Evolutionary conservation across 169 alveolate species (phyloP), one percentile per base, ranked within the genome.

Genomic region (Plasmodium malariae): DNA sequence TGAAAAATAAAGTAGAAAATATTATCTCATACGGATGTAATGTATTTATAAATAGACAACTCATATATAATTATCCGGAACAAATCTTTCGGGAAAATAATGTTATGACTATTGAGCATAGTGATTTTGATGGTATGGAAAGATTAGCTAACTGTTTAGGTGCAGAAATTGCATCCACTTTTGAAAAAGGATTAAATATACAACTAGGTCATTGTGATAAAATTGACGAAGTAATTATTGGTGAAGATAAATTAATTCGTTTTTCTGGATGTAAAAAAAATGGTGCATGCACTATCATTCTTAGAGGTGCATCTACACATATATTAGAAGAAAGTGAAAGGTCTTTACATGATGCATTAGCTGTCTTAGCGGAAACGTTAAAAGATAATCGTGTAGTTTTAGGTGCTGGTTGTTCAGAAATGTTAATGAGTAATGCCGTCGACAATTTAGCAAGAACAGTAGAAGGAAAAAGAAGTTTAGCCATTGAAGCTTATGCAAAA

Each of bases 61-160:
- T 99, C 73, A 98, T 99, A 45, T 99, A 99, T 95, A 98, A 99
- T 96, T 99, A 98, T 93, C 99, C 99, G 2, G 99, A 99, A 92
- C 98, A 98, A 93, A 91, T 98, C 26, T 95, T 98, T 93, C 97
- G 98, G 62, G 99, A 98, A 43, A 93, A 95, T 55, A 99, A 99
- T 40, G 97, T 98, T 49, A 97, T 98, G 97, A 99, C 99, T 34
- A 98, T 98, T 63, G 99, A 98, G 93, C 99, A 98, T 88, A 99
- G 99, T 49, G 99, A 99, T 93, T 99, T 99, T 83, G 99, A 99
- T 91, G 99, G 99, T 57, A 98, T 97, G 95, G 99, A 99, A 96
- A 96, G 99, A 90, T 97, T 99, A 68, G 99, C 99, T 12, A 99
- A 99, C 11, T 99, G 98, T 19, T 92, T 98, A 51, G 99, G 98